Base-by-base conservation (phyloP, 2,329 filamentous ascomycete species). In the Talaromyces sp. region DNA sequence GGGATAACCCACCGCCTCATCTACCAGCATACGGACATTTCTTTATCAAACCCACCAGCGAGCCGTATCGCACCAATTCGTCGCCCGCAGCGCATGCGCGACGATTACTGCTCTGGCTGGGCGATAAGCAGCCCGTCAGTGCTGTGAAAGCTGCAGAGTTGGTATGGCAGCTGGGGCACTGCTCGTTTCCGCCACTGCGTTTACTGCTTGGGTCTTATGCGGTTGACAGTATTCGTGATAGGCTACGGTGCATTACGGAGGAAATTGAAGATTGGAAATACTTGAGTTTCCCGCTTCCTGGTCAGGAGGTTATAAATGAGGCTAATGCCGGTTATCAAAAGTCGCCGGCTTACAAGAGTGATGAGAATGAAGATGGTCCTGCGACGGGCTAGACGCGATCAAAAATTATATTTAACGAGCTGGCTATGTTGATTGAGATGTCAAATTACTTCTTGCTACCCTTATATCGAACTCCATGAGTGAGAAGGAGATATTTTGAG, bases 261-360 rank as follows among this genome's bases (percentile, higher is more conserved):
- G 95, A 99, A 81, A 86, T 96, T 69, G 92, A 96, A 78, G 92
- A 96, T 74, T 96, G 92, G 92, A 95, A 93, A 72, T 89, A 94
- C 74, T 81, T 96, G 35, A 91, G 91, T 75, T 93, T 92, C 68
- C 82, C 83, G 9, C 68, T 75, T 14, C 68, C 74, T 27, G 79
- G 81, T 41, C 68, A 74, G 47, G 72, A 47, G 43, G 19, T 24
- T 41, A 7, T 24, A 8, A 35, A 39, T 19, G 45, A 66, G 19
- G 11, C 45, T 57, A 35, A 54, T 19, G 31, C 27, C 48, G 60
- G 62, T 24, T n/a, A 31, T 22, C 60, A 57, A 24, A 60, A 45
- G 43, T 60, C 66, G 2, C 43, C 37, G 19, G 35, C 57, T 33
- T 54, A 65, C 16, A 67, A 58, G 37, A 63, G 60, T 57, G 66